phyloP scores from a whole-genome alignment of 2,329 filamentous ascomycete species.

The Pseudopithomyces chartarum region DNA sequence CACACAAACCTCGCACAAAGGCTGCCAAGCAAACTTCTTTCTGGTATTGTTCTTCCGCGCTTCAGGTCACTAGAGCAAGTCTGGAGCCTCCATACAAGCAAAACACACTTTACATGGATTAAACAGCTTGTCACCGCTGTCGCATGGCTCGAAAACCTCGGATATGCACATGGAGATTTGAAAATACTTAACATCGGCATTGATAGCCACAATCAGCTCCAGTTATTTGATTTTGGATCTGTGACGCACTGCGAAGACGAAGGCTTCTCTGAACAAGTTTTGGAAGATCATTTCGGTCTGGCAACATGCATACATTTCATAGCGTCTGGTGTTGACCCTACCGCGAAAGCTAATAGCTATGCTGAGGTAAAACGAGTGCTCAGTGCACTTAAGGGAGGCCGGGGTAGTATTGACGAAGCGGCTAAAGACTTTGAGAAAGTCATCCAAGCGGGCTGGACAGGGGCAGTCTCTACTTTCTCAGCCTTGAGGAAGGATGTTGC shows the following conservation, averaged over 20 bases:
- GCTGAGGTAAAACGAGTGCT: constrained; percentile 10
- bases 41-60: constrained; percentile 7
- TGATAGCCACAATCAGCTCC: constrained; percentile 8
- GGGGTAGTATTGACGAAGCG: constrained; percentile 11
- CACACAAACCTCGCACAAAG: constrained; percentile 11
- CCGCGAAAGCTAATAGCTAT: constrained; percentile 12
- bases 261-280: constrained; percentile 10
- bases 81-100: constrained; percentile 4
- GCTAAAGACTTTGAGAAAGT: constrained; percentile 12
- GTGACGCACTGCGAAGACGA: constrained; percentile 10
- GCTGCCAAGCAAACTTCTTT: constrained; percentile 1
- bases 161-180: constrained; percentile 13
- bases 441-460: constrained; percentile 15
- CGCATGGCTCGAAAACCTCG: constrained; percentile 10
- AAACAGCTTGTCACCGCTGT: constrained; percentile 12
- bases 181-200: constrained; percentile 13
- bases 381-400: constrained; percentile 11
- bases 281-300: constrained; percentile 11
- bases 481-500: constrained; percentile 8
- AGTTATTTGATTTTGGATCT: constrained; percentile 12
- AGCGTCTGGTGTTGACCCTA: constrained; percentile 11
- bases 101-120: constrained; percentile 11
- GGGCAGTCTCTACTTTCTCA: constrained; percentile 11
- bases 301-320: constrained; percentile 13
- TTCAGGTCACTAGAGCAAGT: constrained; percentile 4